Base-by-base conservation (phyloP, 1,284 basidiomycete species). In the Flammula alnicola region DNA sequence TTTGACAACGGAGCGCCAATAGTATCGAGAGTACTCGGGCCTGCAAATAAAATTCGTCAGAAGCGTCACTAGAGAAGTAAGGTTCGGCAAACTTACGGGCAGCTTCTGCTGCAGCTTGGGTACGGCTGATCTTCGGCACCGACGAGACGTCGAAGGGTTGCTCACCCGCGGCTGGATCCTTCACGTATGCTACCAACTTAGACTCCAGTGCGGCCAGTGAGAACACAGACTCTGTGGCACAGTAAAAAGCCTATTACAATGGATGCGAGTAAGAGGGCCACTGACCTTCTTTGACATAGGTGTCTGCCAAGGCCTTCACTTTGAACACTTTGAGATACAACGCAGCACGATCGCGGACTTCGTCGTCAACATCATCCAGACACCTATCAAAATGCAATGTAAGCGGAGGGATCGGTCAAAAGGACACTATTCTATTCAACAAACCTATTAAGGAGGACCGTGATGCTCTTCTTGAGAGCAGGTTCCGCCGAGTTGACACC, bases 341-440 rank as follows among this genome's bases (percentile, higher is more conserved):
- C 8, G 96, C 93, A 4, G 96, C 97, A 52, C 97, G 91, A 69
- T 99, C 97, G 45, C 97, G 87, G 53, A 99, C 97, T 77, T 99
- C 97, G 66, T 99, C 97, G 56, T 99, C 97, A 14, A 98, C 93
- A 70, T 99, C 97, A 67, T 99, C 97, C 58, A 99, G 76, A 68
- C 97, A 99, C 60, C 94, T 93, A 55, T 20, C 33, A 42, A 31
- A 52, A 22, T 11, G 12, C 33, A 23, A 25, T n/a, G 44, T 58
- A 5, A 52, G 27, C 37, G 17, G 36, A 23, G 29, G n/a, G 27
- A 35, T n/a, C 17, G 44, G 16, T 30, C 10, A 4, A 35, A 20
- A 9, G 41, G n/a, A n/a, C n/a, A n/a, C n/a, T 14, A 36, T 7
- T 43, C 22, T 35, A 43, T 32, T 36, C 27, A 38, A 71, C 75